Conservation (phyloP, 768 basidiomycete species). For the Russula olivacea region DNA sequence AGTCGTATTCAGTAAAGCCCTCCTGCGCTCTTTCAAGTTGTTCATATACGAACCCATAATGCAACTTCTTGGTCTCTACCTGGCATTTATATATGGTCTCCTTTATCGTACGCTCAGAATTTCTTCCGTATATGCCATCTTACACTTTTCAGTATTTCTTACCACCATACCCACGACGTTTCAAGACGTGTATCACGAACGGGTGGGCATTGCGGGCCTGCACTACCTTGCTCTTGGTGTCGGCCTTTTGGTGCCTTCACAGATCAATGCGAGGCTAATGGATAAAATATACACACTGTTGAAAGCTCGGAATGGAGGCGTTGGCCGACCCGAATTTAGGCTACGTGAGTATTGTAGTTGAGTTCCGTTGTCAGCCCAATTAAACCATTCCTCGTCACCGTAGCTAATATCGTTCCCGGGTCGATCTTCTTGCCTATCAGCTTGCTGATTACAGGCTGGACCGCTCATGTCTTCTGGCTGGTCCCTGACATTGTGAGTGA, state of each 20-base stretch:
- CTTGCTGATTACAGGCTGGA: slow-evolving; percentile 66
- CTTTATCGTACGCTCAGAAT: slow-evolving; percentile 22
- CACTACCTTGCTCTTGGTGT: slow-evolving; percentile 68
- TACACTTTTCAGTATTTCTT: slow-evolving; percentile 46
- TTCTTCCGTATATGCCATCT: neutral
- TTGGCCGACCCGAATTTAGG: slow-evolving; percentile 50
- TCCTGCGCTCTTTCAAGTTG: slow-evolving; percentile 63
- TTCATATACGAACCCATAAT: slow-evolving; percentile 59
- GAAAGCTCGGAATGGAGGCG: slow-evolving; percentile 47
- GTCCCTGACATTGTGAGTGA: slow-evolving; percentile 51
- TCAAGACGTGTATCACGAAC: slow-evolving; percentile 46
- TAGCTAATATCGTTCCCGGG: slow-evolving; percentile 56
- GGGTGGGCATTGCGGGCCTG: slow-evolving; percentile 54
- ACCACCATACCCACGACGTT: slow-evolving; percentile 61
- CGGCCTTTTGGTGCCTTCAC: slow-evolving; percentile 47
- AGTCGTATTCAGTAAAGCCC: slow-evolving; percentile 44
- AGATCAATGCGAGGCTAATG: slow-evolving; percentile 48
- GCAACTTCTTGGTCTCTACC: slow-evolving; percentile 59
- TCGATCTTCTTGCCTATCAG: slow-evolving; percentile 59
- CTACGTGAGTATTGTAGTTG: slow-evolving; percentile 35
- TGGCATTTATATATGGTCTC: slow-evolving; percentile 58
- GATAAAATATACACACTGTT: slow-evolving; percentile 51
- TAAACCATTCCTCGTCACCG: neutral
- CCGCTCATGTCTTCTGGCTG: slow-evolving; percentile 62
- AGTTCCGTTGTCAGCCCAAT: neutral